A percentile compares a stretch with the other conserved stretches of the same genome.
Evolutionary conservation across 768 basidiomycete species (phyloP).

Genomic region (Russula ochroleuca): DNA sequence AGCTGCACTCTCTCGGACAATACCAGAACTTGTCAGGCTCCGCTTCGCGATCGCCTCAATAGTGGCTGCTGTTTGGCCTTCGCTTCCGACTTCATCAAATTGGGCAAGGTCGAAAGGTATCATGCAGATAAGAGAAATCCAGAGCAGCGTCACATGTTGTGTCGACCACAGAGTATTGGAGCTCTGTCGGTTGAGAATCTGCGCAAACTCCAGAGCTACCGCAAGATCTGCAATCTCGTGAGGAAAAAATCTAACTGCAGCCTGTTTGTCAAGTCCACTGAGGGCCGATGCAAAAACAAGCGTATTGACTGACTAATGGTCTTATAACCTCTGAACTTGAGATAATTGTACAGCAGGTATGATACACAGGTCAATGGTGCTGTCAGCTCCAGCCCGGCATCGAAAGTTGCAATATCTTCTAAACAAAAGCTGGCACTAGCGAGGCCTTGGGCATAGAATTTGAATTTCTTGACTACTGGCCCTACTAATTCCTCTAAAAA

Average conservation of each 20-base stretch:
- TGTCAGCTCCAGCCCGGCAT: constrained; percentile 31
- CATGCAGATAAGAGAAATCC: constrained; percentile 92
- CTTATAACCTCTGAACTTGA: constrained; percentile 89
- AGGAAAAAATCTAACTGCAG: constrained; percentile 85
- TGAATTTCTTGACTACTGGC: constrained; percentile 66
- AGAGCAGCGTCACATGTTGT: constrained; percentile 79
- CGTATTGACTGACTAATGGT: constrained; percentile 65
- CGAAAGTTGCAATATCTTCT: constrained; percentile 29
- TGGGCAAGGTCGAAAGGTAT: constrained; percentile 89
- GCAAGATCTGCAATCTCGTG: constrained; percentile 83
- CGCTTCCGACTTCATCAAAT: constrained; percentile 61
- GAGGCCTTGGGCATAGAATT: constrained; percentile 44
- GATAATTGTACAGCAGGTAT: constrained; percentile 66
- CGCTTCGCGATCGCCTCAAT: constrained; percentile 57
- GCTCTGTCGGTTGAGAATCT: constrained; percentile 41
- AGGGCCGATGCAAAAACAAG: constrained; percentile 4
- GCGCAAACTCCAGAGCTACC: constrained; percentile 64
- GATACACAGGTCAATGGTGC: constrained; percentile 47
- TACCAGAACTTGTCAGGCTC: constrained; percentile 62
- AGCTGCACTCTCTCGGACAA: constrained; percentile 82
- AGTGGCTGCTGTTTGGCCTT: constrained; percentile 49
- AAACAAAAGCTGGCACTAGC: constrained; percentile 18
- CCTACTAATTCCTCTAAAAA: constrained; percentile 72
- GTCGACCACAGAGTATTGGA: constrained; percentile 61
- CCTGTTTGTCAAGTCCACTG: constrained; percentile 15